A percentile compares a stretch with the other conserved stretches of the same genome.
phyloP scores from a whole-genome alignment of 805 yeast species.

The Zygosaccharomyces kombuchaensis region DNA sequence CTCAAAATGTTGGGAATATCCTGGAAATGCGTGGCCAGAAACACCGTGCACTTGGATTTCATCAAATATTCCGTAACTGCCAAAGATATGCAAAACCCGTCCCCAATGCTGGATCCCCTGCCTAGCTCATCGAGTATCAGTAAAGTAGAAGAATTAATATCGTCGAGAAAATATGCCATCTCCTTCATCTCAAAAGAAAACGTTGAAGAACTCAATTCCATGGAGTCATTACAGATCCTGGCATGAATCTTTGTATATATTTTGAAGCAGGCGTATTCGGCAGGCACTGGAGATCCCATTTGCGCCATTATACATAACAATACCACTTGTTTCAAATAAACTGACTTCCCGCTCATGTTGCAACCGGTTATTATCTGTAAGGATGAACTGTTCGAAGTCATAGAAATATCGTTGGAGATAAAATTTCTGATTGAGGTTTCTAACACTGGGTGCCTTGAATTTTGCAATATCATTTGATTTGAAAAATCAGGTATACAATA shows the following conservation, averaged over 20 bases:
- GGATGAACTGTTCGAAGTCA: constrained; percentile 36
- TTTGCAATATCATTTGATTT: constrained; percentile 28
- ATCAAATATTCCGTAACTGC: constrained; percentile 41
- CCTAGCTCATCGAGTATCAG: constrained; percentile 55
- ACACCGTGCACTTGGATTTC: constrained; percentile 29
- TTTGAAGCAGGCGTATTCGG: constrained; percentile 41
- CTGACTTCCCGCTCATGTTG: constrained; percentile 61
- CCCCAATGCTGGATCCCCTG: constrained; percentile 46
- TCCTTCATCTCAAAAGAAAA: constrained; percentile 48
- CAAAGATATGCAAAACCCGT: constrained; percentile 50
- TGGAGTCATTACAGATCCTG: constrained; percentile 37
- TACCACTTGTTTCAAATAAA: constrained; percentile 49
- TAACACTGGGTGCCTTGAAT: constrained; percentile 42
- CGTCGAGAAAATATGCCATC: constrained; percentile 42
- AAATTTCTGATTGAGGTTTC: constrained; percentile 31
- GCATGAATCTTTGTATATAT: constrained; percentile 39
- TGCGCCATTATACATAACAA: constrained; percentile 50
- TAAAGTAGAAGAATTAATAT: constrained; percentile 32
- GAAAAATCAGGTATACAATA: constrained; percentile 40
- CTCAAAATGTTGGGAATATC: constrained; percentile 39
- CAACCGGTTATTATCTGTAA: constrained; percentile 53
- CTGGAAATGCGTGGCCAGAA: constrained; percentile 44
- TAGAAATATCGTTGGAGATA: constrained; percentile 40
- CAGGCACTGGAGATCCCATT: constrained; percentile 51
- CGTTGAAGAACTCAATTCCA: constrained; percentile 38